Percentiles rank a stretch among this genome's conserved stretches.
phyloP scores from a whole-genome alignment of 805 yeast species.

The Yamadazyma kitorensis region DNA sequence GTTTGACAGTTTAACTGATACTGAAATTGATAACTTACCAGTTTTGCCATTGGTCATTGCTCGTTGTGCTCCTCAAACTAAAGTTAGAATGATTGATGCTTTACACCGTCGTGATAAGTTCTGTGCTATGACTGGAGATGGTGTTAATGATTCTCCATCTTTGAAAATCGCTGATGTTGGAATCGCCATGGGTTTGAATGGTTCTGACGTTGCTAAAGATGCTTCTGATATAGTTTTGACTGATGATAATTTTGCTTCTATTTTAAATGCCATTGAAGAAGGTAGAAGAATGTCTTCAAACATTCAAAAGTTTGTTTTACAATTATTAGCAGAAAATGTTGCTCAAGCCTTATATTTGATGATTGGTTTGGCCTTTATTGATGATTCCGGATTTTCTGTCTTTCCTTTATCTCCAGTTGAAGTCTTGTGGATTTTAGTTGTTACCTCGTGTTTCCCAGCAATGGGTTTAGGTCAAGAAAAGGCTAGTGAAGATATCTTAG shows the following conservation, averaged over 20 bases:
- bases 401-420: constrained; percentile 59
- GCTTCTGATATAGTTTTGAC: constrained; percentile 74
- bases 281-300: constrained; percentile 78
- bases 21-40: constrained; percentile 34
- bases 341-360: constrained; percentile 66
- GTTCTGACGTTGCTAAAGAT: constrained; percentile 83
- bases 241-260: constrained; percentile 73
- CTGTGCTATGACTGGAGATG: constrained; percentile 53
- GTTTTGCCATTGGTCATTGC: constrained; percentile 40
- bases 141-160: constrained; percentile 79
- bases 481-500: constrained; percentile 38
- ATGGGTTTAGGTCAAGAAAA: constrained; percentile 67
- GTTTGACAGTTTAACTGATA: constrained; percentile 29
- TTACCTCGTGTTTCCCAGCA: constrained; percentile 80
- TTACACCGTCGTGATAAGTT: constrained; percentile 36
- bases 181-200: constrained; percentile 77
- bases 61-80: constrained; percentile 41
- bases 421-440: constrained; percentile 75
- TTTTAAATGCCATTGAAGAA: constrained; percentile 74
- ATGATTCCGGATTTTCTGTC: constrained; percentile 31
- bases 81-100: constrained; percentile 41
- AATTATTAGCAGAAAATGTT: constrained; percentile 68
- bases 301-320: constrained; percentile 75
- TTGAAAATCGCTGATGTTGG: constrained; percentile 78
- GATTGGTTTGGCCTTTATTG: constrained; percentile 35